phyloP scores from a whole-genome alignment of 768 basidiomycete genomes.

The Gymnopilus dilepis region DNA sequence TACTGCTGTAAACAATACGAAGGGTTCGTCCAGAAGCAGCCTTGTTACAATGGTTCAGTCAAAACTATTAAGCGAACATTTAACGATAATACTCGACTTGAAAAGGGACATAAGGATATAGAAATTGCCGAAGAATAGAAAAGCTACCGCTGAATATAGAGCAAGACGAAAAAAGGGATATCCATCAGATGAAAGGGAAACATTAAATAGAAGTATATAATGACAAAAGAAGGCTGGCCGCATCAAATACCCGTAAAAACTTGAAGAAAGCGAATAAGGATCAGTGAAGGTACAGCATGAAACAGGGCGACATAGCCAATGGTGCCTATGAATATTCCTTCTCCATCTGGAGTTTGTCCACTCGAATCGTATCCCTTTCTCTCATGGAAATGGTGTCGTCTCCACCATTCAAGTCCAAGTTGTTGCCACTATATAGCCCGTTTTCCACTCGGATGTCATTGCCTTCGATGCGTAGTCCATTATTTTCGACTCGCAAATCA shows the following conservation, averaged over 20 bases:
- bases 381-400: conserved; percentile 31
- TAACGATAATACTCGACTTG: conserved; percentile 19
- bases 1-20: background rate
- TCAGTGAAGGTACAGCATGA: conserved; percentile 10
- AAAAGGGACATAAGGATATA: conserved; percentile 23
- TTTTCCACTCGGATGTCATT: conserved; percentile 37
- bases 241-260: conserved; percentile 12
- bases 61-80: conserved; percentile 20
- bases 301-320: background rate
- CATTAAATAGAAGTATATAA: conserved; percentile 20
- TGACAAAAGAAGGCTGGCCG: conserved; percentile 14
- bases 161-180: conserved; percentile 11
- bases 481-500: conserved; percentile 50
- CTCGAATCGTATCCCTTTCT: conserved; percentile 42
- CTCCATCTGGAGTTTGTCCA: conserved; percentile 51
- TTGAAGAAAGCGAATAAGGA: conserved; percentile 10
- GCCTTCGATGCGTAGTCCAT: conserved; percentile 31
- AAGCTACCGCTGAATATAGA: conserved; percentile 18
- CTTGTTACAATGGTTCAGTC: conserved; percentile 21
- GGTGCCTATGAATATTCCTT: conserved; percentile 53
- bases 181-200: conserved; percentile 19
- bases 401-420: conserved; percentile 45
- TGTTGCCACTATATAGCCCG: conserved; percentile 44
- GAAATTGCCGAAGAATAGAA: conserved; percentile 8
- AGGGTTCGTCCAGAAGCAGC: background rate